These are phyloP conservation scores for Metschnikowia cerradonensis DNA, from an alignment of 805 yeast genomes.

Conservation along the genomic window DNA sequence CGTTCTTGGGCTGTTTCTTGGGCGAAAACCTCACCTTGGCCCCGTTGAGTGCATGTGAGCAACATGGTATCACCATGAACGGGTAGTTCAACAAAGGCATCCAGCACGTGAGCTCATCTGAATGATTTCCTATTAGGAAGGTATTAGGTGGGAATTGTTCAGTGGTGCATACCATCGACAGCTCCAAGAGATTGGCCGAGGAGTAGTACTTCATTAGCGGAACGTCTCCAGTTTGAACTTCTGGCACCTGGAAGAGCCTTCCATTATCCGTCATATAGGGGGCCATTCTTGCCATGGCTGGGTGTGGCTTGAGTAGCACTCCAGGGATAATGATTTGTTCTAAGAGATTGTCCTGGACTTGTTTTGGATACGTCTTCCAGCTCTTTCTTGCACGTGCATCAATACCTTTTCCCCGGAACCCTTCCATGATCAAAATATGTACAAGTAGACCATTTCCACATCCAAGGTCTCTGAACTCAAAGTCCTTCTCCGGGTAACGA, in stretches of 20 bases:
- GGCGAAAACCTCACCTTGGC: conserved; percentile 63
- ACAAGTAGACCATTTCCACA: conserved; percentile 93
- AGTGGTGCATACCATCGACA: conserved; percentile 49
- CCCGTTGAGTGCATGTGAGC: conserved; percentile 85
- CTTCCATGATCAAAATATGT: conserved; percentile 70
- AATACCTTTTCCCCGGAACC: conserved; percentile 76
- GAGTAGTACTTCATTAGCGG: conserved; percentile 54
- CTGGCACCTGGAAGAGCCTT: conserved; percentile 52
- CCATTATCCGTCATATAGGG: conserved; percentile 62
- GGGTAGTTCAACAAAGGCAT: conserved; percentile 84
- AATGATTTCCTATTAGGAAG: conserved; percentile 88
- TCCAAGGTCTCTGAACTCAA: conserved; percentile 84
- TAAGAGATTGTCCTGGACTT: conserved; percentile 51
- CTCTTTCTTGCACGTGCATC: conserved; percentile 89
- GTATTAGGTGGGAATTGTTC: conserved; percentile 68
- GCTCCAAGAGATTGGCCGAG: conserved; percentile 47
- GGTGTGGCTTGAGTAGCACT: conserved; percentile 65
- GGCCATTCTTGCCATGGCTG: conserved; percentile 48
- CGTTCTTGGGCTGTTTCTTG: conserved; percentile 9
- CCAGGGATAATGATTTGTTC: conserved; percentile 86
- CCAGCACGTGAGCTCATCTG: conserved; percentile 95
- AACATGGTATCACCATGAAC: conserved; percentile 90
- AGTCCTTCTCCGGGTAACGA: conserved; percentile 40
- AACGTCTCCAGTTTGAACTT: conserved; percentile 21
- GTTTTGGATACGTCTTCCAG: conserved; percentile 73